Percentiles rank a stretch among this genome's conserved stretches.
These are phyloP conservation scores for Cladosporium sp. DNA, from an alignment of 2,329 filamentous ascomycete genomes.

Conservation along the genomic window DNA sequence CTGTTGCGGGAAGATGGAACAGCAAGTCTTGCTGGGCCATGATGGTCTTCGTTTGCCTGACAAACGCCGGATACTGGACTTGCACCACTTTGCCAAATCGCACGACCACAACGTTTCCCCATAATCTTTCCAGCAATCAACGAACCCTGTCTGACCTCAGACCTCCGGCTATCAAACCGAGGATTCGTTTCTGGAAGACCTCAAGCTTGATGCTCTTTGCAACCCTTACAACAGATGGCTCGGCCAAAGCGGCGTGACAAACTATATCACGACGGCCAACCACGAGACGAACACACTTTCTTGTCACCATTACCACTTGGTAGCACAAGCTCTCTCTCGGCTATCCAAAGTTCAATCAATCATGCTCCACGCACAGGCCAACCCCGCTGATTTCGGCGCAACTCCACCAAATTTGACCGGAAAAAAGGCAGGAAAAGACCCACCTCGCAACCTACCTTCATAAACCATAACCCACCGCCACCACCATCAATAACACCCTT, in stretches of 20 bases:
- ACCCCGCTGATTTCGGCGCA: not conserved
- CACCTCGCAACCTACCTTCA: not conserved
- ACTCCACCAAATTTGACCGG: not conserved
- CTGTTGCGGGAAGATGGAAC: not conserved
- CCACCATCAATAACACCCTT: constrained; percentile 3
- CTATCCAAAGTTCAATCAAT: not conserved
- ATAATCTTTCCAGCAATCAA: not conserved
- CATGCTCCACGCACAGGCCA: not conserved
- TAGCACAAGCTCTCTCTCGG: not conserved
- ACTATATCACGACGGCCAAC: not conserved
- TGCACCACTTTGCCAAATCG: not conserved
- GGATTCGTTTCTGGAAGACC: not conserved
- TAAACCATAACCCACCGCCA: not conserved
- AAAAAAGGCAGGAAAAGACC: not conserved
- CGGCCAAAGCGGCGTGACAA: not conserved
- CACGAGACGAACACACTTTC: not conserved
- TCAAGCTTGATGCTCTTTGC: not conserved
- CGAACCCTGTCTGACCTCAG: not conserved
- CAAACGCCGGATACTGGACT: not conserved
- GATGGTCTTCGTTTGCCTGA: not conserved
- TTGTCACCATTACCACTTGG: not conserved
- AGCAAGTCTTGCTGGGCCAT: too few species aligned
- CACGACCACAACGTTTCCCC: not conserved
- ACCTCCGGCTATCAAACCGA: not conserved
- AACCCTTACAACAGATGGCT: not conserved